Evolutionary conservation across 2,329 filamentous ascomycete species (phyloP), one percentile per base, ranked within the genome.

Genomic region (Cordyceps javanica): DNA sequence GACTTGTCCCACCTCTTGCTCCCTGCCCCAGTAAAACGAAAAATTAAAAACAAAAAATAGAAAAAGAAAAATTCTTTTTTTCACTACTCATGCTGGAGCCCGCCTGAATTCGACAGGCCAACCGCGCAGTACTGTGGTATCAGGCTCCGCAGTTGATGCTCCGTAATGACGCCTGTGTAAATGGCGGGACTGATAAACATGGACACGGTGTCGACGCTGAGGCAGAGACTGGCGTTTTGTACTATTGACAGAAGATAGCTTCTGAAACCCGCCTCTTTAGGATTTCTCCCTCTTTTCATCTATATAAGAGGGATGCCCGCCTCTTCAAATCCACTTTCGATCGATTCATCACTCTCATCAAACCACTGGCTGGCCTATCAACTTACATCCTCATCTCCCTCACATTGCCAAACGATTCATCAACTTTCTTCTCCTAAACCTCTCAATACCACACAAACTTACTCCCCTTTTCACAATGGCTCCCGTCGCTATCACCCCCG

Each of bases 401-500:
- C 19, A 34, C 28, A 34, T 9, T 34, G 6, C 8, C n/a, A 10
- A 38, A 38, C 25, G 19, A 49, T 25, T 42, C 34, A 11, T 19
- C 2, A n/a, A 19, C 30, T 30, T 45, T 19, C 11, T 21, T 13
- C 26, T 28, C 5, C 36, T n/a, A 46, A 46, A 46, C 41, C 14
- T 30, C 14, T 9, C 23, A 48, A 38, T 30, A 14, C 44, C 14
- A 55, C 41, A 46, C 30, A 59, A 34, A 21, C 21, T 13, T 38
- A 48, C 21, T 57, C n/a, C n/a, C n/a, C n/a, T n/a, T n/a, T n/a
- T 63, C 65, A 66, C 57, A 59, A 72, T 72, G 70, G 68, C 69
- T 61, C 70, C 70, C 64, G 68, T 67, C 49, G 70, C 70, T 57
- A 68, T 72, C 65, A 65, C 68, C 46, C 69, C 70, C 32, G 68